These are phyloP conservation scores for Talaromyces proteolyticus DNA, from an alignment of 495 filamentous ascomycete species.

Conservation along the genomic window DNA sequence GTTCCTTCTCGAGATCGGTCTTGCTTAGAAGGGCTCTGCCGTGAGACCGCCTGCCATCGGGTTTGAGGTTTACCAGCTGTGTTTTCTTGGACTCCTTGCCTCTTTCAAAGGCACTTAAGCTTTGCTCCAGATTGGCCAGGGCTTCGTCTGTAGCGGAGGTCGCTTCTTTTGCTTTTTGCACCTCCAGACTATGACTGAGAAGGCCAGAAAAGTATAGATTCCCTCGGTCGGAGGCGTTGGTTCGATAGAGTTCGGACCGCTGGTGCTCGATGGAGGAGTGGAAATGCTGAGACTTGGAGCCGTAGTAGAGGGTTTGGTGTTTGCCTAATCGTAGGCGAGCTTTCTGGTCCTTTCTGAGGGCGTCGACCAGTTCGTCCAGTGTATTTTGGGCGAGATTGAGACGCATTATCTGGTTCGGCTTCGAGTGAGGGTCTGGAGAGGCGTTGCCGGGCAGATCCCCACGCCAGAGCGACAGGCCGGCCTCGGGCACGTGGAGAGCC, in stretches of 20 bases:
- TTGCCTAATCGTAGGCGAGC: conserved; percentile 43
- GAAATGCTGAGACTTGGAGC: conserved; percentile 45
- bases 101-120: conserved; percentile 39
- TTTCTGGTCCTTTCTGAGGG: conserved; percentile 56
- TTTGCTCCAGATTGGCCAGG: conserved; percentile 51
- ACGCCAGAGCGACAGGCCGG: conserved; percentile 42
- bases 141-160: conserved; percentile 46
- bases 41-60: conserved; percentile 20
- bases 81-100: conserved; percentile 51
- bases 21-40: conserved; percentile 26
- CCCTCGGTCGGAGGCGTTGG: conserved; percentile 28
- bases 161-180: conserved; percentile 48
- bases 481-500: conserved; percentile 40
- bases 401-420: conserved; percentile 52
- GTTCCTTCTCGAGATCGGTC: conserved; percentile 39
- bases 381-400: conserved; percentile 58
- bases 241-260: conserved; percentile 47
- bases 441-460: conserved; percentile 24
- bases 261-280: conserved; percentile 39
- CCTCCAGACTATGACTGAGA: conserved; percentile 51
- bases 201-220: conserved; percentile 48
- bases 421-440: conserved; percentile 15
- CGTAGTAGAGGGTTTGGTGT: conserved; percentile 45
- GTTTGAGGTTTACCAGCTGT: conserved; percentile 31
- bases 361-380: conserved; percentile 66